Base-by-base conservation (phyloP, 768 basidiomycete species). In the Boletus speciosus region DNA sequence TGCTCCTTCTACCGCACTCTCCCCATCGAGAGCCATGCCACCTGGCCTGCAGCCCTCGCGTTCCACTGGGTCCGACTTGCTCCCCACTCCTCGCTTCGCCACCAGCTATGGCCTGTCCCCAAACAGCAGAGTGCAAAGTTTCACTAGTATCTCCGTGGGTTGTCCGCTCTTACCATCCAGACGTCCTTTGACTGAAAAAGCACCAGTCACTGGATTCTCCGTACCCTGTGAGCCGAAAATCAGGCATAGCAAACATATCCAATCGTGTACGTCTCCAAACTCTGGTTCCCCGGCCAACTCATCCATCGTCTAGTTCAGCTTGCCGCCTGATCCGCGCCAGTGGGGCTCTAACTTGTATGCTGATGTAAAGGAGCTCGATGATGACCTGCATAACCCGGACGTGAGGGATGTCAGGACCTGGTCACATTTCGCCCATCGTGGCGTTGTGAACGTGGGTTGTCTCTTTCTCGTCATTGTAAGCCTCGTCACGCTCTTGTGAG, bases 381-480 rank as follows among this genome's bases (percentile, higher is more conserved):
- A 91, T 66, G 80, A 81, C 43, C 72, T 91, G 19, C 88, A 91
- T 66, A 81, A 88, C 57, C 88, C 88, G 1, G 76, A 82, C 53
- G 59, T 63, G 47, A 63, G 62, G 31, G 59, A 64, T 69, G 19
- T 63, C 64, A 31, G 68, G 71, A 45, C 59, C 40, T 53, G 70
- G 72, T 47, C 75, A 16, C 72, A 79, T 53, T 76, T 82, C 61
- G 82, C 82, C 15, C 64, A 74, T 53, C 75, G 90, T 71, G 88
- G 88, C 37, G 63, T 90, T 47, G 75, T 78, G 7, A 93, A 94
- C 64, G 65, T 90, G 0, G 85, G 90, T 1, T 92, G 88, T 65
- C 73, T 93, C 23, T 55, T 78, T 49, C 52, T 86, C 46, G 69
- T 92, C 14, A 73, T 78, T 27, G 49, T 68, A 49, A 73, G 72